Evolutionary conservation across 1,284 basidiomycete genomes (phyloP).

Genomic region (Ustilago bromivora): DNA sequence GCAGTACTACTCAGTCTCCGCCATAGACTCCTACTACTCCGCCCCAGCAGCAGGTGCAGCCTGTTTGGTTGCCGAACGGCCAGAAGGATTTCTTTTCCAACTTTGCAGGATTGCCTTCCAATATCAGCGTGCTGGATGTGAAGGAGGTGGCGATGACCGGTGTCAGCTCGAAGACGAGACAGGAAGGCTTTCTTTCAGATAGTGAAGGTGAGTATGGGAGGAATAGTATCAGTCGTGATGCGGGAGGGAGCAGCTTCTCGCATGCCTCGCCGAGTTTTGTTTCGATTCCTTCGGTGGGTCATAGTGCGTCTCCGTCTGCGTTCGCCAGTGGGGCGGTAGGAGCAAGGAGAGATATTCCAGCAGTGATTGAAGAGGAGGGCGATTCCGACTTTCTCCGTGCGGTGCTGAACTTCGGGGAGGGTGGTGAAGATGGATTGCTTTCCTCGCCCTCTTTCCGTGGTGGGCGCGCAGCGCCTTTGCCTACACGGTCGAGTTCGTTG

Average conservation of each 20-base stretch:
- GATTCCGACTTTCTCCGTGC: constrained; percentile 57
- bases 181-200: constrained; percentile 13
- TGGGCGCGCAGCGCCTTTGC: constrained; percentile 36
- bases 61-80: constrained; percentile 43
- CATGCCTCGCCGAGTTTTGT: not conserved
- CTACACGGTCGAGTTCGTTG: constrained; percentile 35
- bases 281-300: constrained; percentile 10
- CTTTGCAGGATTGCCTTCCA: constrained; percentile 26
- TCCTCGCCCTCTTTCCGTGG: constrained; percentile 28
- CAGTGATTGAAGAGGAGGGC: constrained; percentile 45
- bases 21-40: constrained; percentile 48
- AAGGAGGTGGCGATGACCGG: not conserved
- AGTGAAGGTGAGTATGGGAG: not conserved
- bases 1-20: constrained; percentile 39
- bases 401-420: constrained; percentile 53
- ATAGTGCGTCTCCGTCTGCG: not conserved
- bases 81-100: constrained; percentile 48
- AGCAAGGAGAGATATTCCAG: constrained; percentile 23
- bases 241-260: not conserved
- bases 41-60: constrained; percentile 29
- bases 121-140: not conserved
- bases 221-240: not conserved
- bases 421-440: constrained; percentile 10
- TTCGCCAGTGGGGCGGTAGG: constrained; percentile 8
- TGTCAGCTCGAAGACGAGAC: constrained; percentile 28